A percentile compares a stretch with the other conserved stretches of the same genome.
phyloP scores from a whole-genome alignment of 805 yeast genomes.

The Teunomyces funiuensis region DNA sequence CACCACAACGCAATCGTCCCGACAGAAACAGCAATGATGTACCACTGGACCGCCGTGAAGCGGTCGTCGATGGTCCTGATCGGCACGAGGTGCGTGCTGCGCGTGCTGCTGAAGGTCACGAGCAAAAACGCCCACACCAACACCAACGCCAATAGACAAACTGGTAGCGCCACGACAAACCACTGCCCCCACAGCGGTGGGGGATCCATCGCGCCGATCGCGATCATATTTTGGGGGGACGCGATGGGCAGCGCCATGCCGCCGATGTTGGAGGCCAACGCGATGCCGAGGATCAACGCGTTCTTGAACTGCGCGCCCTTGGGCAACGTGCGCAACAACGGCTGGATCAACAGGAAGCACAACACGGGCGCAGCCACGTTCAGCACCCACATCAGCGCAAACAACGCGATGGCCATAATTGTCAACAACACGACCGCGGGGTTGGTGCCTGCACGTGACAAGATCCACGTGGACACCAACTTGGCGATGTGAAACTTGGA shows the following conservation, averaged over 20 bases:
- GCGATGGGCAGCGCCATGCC: conserved; percentile 59
- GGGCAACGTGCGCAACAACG: conserved; percentile 45
- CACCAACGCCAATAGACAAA: conserved; percentile 40
- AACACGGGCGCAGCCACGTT: conserved; percentile 58
- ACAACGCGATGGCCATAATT: conserved; percentile 51
- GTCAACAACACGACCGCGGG: conserved; percentile 49
- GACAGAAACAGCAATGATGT: conserved; percentile 64
- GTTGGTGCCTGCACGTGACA: conserved; percentile 50
- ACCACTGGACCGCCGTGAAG: conserved; percentile 73
- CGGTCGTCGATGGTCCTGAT: conserved; percentile 60
- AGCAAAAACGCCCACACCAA: conserved; percentile 52
- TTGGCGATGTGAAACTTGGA: conserved; percentile 55
- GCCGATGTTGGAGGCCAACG: conserved; percentile 51
- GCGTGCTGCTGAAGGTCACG: conserved; percentile 52
- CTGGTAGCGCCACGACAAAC: conserved; percentile 53
- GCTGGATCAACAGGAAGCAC: conserved; percentile 51
- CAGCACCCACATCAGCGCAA: conserved; percentile 58
- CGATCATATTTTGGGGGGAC: conserved; percentile 56
- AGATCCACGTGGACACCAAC: conserved; percentile 48
- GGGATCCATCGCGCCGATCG: conserved; percentile 52
- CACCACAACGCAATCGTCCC: conserved; percentile 88
- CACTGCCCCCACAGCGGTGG: conserved; percentile 58
- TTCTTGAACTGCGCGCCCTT: conserved; percentile 40
- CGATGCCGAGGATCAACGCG: conserved; percentile 47
- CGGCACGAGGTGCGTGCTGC: conserved; percentile 53